These are phyloP conservation scores for Elongisporangium undulatum DNA, from an alignment of 352 stramenopile genomes.

Conservation along the genomic window DNA sequence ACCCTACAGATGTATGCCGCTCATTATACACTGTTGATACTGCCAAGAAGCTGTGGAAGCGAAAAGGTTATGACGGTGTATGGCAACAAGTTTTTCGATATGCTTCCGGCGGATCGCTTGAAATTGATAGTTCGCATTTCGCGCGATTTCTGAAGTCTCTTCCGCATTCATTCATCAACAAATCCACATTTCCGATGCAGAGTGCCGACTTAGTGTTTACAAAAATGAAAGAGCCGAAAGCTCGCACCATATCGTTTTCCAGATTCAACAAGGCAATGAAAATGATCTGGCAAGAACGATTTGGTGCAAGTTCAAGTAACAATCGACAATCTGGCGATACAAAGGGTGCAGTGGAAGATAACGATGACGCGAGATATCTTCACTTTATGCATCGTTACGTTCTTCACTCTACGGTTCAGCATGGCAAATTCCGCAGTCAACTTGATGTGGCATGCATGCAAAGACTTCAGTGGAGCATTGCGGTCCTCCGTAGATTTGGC, in stretches of 20 bases:
- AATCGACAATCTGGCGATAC: neutral
- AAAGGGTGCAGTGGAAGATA: slow-evolving; percentile 6
- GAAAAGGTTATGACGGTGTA: slow-evolving; percentile 53
- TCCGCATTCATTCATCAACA: slow-evolving; percentile 54
- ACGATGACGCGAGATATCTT: slow-evolving; percentile 35
- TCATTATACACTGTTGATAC: slow-evolving; percentile 34
- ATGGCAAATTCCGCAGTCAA: slow-evolving; percentile 50
- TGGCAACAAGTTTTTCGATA: slow-evolving; percentile 67
- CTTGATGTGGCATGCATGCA: slow-evolving; percentile 29
- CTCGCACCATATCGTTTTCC: slow-evolving; percentile 48
- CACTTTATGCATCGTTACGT: slow-evolving; percentile 67
- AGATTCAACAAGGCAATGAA: slow-evolving; percentile 62
- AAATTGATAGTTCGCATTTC: slow-evolving; percentile 71
- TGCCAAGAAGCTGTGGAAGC: slow-evolving; percentile 32
- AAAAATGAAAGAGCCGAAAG: slow-evolving; percentile 75
- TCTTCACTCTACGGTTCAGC: slow-evolving; percentile 47
- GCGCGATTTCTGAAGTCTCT: slow-evolving; percentile 57
- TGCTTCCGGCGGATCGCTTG: slow-evolving; percentile 29
- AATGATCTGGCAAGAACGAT: slow-evolving; percentile 61
- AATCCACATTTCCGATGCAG: slow-evolving; percentile 48
- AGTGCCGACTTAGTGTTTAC: slow-evolving; percentile 59
- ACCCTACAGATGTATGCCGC: slow-evolving; percentile 25
- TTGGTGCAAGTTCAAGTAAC: slow-evolving; percentile 5
- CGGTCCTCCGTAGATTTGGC: slow-evolving; percentile 40
- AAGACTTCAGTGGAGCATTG: slow-evolving; percentile 44